Evolutionary conservation across 2,329 filamentous ascomycete species (phyloP), one percentile per base, ranked within the genome.

Genomic region (Diaporthe australafricana): DNA sequence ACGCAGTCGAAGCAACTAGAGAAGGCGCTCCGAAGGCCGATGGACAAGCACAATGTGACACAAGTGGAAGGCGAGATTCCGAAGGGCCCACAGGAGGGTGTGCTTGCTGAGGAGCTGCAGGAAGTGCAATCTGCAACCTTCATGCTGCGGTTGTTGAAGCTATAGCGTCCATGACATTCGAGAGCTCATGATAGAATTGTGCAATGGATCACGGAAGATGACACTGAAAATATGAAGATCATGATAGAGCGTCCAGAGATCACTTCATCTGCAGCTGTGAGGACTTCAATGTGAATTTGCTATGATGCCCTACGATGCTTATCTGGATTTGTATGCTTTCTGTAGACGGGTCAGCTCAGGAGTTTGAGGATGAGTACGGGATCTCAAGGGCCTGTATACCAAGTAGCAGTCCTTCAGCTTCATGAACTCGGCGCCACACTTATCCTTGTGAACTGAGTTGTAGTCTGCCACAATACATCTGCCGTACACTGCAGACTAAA

Each of bases 401-500:
- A 97, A 78, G 79, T 94, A 97, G 80, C 96, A 98, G 76, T 97
- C 87, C 81, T 97, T 98, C 62, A 98, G 81, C 75, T 85, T 90
- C 82, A 96, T 85, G 77, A 99, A 98, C 79, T 98, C 95, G 71
- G 90, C 90, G 5, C 88, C 87, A 79, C 96, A 99, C 86, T 96
- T 96, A 79, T 98, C 94, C 80, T 97, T 97, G 77, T 95, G 89
- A 3, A 98, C 90, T 5, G 94, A 90, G 79, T 96, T 96, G 83
- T 97, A 98, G 79, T 98, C 96, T 48, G 90, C 90, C 65, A 96
- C 89, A 75, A 99, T 91, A 80, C 96, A 99, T 86, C 95, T 95
- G 76, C 96, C 96, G 79, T 98, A 99, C 16, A 89, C 86, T 3
- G 94, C 87, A 67, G 94, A 93, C 96, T 98, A 22, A 62, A 72